Conservation (phyloP, 148 eudicot species). For the Heliamphora exappendiculata region DNA sequence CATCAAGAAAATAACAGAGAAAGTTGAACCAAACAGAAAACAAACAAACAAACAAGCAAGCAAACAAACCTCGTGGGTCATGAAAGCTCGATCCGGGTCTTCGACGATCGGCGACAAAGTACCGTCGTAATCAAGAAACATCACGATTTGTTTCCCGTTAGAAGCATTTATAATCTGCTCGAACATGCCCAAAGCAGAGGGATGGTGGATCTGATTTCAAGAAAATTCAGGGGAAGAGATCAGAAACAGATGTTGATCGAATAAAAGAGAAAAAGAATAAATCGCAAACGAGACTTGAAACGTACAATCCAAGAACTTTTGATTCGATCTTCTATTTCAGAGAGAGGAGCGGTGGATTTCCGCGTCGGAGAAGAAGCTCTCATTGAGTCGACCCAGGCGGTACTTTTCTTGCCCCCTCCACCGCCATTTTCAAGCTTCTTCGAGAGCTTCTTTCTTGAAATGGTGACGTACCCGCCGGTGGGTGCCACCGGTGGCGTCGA, state of each 20-base stretch:
- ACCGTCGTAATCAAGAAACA: conserved; percentile 82
- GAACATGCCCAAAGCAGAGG: conserved; percentile 59
- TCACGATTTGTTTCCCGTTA: conserved; percentile 60
- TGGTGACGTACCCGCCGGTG: conserved; percentile 15
- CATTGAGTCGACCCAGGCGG: conserved; percentile 62
- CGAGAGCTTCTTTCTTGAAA: conserved; percentile 24
- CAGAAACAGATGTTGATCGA: neutral
- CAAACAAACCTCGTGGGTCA: conserved; percentile 67
- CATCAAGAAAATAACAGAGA: neutral
- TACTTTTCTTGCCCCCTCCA: conserved; percentile 22
- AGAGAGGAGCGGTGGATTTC: conserved; percentile 18
- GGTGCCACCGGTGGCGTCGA: conserved; percentile 26
- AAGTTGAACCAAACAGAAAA: neutral
- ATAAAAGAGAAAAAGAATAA: too few species aligned
- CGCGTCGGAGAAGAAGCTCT: conserved; percentile 69
- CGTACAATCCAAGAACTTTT: conserved; percentile 45
- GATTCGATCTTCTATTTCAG: conserved; percentile 23
- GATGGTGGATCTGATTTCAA: conserved; percentile 39
- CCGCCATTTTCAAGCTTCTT: conserved; percentile 36
- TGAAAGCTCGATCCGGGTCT: conserved; percentile 80
- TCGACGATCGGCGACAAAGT: conserved; percentile 79
- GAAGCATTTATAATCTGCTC: conserved; percentile 46
- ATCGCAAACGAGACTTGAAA: neutral
- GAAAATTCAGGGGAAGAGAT: neutral
- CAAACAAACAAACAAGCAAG: too few species aligned